Conservation (phyloP, 2,329 filamentous ascomycete species). For the Xylaria sp. region DNA sequence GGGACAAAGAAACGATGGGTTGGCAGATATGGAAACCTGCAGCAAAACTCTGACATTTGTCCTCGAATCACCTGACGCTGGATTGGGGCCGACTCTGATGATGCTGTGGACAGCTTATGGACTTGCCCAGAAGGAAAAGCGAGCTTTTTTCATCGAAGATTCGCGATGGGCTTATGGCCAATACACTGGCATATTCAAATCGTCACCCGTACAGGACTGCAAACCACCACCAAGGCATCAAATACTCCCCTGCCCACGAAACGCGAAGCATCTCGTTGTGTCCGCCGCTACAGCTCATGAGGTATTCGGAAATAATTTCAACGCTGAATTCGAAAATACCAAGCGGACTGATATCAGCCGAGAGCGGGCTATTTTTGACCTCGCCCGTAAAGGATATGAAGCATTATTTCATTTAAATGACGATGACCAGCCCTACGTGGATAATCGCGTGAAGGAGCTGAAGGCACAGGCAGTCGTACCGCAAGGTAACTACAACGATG, state of each 20-base stretch:
- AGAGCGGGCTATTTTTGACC: slow-evolving; percentile 71
- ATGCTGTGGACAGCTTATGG: slow-evolving; percentile 87
- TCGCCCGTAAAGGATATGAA: slow-evolving; percentile 77
- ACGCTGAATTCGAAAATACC: slow-evolving; percentile 61
- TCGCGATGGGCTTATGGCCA: slow-evolving; percentile 83
- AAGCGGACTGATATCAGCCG: slow-evolving; percentile 62
- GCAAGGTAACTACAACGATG: slow-evolving; percentile 59
- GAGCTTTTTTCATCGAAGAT: slow-evolving; percentile 87
- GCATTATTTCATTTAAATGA: slow-evolving; percentile 76
- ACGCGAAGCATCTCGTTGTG: slow-evolving; percentile 78
- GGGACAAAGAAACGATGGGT: slow-evolving; percentile 58
- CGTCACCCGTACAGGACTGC: slow-evolving; percentile 73
- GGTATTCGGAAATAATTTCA: slow-evolving; percentile 71
- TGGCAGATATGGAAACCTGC: slow-evolving; percentile 68
- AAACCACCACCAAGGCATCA: slow-evolving; percentile 77
- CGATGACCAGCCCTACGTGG: slow-evolving; percentile 74
- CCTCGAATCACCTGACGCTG: slow-evolving; percentile 78
- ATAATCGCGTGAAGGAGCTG: slow-evolving; percentile 67
- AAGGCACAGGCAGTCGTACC: slow-evolving; percentile 58
- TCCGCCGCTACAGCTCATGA: slow-evolving; percentile 74
- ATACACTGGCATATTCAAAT: slow-evolving; percentile 77
- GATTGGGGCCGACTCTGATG: slow-evolving; percentile 80
- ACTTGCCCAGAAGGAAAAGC: slow-evolving; percentile 76
- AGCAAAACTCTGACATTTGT: slow-evolving; percentile 79
- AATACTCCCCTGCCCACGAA: slow-evolving; percentile 82